Conservation (phyloP, 768 basidiomycete genomes). For the Leucocoprinus sp. region DNA sequence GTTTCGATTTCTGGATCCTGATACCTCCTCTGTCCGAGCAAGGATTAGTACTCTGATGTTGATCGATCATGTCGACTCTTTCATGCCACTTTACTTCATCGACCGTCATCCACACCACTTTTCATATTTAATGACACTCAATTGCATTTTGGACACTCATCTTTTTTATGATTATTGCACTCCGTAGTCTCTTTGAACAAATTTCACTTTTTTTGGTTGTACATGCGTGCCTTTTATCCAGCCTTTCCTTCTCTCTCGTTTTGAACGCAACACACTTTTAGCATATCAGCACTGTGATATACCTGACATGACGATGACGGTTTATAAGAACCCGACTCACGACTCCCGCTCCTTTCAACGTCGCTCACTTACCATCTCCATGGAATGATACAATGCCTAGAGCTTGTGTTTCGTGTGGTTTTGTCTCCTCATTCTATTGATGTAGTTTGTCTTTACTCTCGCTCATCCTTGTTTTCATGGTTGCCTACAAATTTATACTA, state of each 20-base stretch:
- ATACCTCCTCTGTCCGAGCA: too few relatives aligned
- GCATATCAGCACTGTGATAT: background rate
- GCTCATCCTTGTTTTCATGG: slow-evolving; percentile 1
- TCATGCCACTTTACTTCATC: background rate
- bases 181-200: slow-evolving; percentile 5
- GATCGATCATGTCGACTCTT: too few relatives aligned
- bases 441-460: slow-evolving; percentile 4
- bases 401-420: background rate
- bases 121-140: slow-evolving; percentile 3
- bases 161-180: slow-evolving; percentile 3
- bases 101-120: background rate
- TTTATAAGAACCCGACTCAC: slow-evolving; percentile 1
- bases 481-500: slow-evolving; percentile 7
- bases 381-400: background rate
- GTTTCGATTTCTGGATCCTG: too few relatives aligned
- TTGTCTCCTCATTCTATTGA: background rate
- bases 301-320: slow-evolving; percentile 1
- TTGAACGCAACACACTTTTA: slow-evolving; percentile 9
- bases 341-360: background rate
- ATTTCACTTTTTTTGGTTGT: slow-evolving; percentile 6
- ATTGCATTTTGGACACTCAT: slow-evolving; percentile 9
- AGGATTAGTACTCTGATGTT: too few relatives aligned
- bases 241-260: slow-evolving; percentile 9
- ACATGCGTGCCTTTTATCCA: slow-evolving; percentile 2
- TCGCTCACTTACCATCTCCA: background rate